These are phyloP conservation scores for Teratosphaeriaceae sp. DNA, from an alignment of 2,329 filamentous ascomycete genomes.

Conservation along the genomic window DNA sequence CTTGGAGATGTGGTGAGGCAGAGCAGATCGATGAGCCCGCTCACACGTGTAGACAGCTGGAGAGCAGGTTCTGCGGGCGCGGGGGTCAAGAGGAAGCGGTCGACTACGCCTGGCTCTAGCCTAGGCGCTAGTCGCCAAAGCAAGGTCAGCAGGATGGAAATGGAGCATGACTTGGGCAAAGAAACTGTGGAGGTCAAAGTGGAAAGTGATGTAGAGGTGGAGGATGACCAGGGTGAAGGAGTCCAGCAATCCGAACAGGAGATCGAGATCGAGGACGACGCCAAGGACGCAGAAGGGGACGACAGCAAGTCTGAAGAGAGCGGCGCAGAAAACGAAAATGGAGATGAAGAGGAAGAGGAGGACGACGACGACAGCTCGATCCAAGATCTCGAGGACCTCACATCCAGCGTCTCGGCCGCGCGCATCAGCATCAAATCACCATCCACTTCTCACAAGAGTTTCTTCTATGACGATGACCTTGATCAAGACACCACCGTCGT, in stretches of 20 bases:
- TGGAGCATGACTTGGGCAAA: constrained; percentile 1
- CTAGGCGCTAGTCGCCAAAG: constrained; percentile 8
- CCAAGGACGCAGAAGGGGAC: constrained; percentile 5
- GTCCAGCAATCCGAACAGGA: background rate
- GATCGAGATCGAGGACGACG: constrained; percentile 5
- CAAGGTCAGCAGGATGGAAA: constrained; percentile 17
- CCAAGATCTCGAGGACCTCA: background rate
- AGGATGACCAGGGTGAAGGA: background rate
- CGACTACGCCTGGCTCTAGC: constrained; percentile 11
- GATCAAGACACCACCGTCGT: constrained; percentile 9
- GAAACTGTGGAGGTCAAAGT: constrained; percentile 1
- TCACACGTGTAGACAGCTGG: constrained; percentile 22
- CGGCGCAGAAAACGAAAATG: constrained; percentile 4
- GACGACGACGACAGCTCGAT: constrained; percentile 6
- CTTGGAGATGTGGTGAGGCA: constrained; percentile 11
- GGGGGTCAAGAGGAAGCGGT: constrained; percentile 16
- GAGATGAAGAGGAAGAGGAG: constrained; percentile 2
- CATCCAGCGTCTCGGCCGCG: background rate
- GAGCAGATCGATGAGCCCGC: constrained; percentile 29
- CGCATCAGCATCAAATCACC: background rate
- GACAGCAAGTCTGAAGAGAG: constrained; percentile 3
- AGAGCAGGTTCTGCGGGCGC: constrained; percentile 6
- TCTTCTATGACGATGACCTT: constrained; percentile 7
- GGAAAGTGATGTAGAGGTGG: constrained; percentile 6
- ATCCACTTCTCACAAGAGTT: background rate